Conservation (phyloP, 2,329 filamentous ascomycete genomes). For the Alternaria gaisen region DNA sequence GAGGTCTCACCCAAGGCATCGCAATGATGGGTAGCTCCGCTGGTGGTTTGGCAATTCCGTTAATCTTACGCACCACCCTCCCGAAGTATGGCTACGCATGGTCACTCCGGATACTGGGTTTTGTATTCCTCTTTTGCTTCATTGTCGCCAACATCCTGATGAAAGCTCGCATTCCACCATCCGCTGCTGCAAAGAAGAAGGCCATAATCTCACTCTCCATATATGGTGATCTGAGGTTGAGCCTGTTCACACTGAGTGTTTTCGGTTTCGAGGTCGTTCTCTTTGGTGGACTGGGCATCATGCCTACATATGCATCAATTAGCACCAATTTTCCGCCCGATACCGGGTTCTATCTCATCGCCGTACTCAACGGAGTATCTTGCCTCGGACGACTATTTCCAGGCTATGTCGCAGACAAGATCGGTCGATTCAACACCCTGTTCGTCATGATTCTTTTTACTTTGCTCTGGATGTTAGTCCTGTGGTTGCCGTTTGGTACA, state of each 20-base stretch:
- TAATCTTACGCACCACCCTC: constrained; percentile 46
- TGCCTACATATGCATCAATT: constrained; percentile 54
- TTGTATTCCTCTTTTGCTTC: constrained; percentile 47
- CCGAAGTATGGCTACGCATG: constrained; percentile 49
- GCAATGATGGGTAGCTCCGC: constrained; percentile 50
- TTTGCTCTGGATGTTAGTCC: constrained; percentile 47
- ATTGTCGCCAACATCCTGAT: constrained; percentile 46
- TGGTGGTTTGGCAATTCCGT: constrained; percentile 49
- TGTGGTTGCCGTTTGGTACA: constrained; percentile 48
- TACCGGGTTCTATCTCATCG: constrained; percentile 49
- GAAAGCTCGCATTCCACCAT: constrained; percentile 46
- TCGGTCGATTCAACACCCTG: constrained; percentile 54
- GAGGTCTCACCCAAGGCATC: constrained; percentile 52
- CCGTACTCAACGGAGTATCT: constrained; percentile 53
- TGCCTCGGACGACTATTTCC: constrained; percentile 53
- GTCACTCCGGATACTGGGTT: constrained; percentile 52
- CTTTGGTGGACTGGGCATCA: constrained; percentile 51
- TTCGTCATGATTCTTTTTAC: constrained; percentile 48
- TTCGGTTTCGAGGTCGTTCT: constrained; percentile 52
- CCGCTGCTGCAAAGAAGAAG: constrained; percentile 42
- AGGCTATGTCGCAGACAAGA: constrained; percentile 52
- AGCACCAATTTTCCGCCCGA: constrained; percentile 44
- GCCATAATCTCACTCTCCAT: constrained; percentile 48
- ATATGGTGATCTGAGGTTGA: constrained; percentile 45
- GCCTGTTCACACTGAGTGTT: constrained; percentile 47